These are phyloP conservation scores for Fusarium denticulatum DNA, from an alignment of 2,329 filamentous ascomycete species.

Conservation along the genomic window DNA sequence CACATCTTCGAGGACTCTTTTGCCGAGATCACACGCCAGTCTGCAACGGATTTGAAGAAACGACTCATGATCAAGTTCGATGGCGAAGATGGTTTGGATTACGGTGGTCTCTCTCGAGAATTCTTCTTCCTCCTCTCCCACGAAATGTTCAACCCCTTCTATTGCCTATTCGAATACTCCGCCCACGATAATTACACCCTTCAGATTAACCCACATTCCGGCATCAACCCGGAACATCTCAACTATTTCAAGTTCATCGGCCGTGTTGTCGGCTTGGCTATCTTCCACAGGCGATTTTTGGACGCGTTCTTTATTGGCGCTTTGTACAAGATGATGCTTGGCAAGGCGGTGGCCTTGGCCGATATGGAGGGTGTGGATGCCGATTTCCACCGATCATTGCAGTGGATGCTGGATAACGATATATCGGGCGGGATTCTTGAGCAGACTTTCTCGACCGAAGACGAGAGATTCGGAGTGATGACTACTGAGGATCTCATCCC, in stretches of 20 bases:
- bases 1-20: slow-evolving; percentile 99
- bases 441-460: slow-evolving; percentile 95
- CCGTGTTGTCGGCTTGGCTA: slow-evolving; percentile 93
- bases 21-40: slow-evolving; percentile 97
- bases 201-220: slow-evolving; percentile 99
- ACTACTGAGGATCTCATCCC: slow-evolving; percentile 95
- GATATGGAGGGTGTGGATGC: slow-evolving; percentile 99
- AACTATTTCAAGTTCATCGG: slow-evolving; percentile 99
- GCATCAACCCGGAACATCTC: slow-evolving; percentile 98
- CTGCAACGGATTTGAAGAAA: slow-evolving; percentile 96
- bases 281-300: slow-evolving; percentile 97
- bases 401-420: slow-evolving; percentile 98
- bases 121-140: slow-evolving; percentile 99
- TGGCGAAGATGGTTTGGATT: slow-evolving; percentile 96
- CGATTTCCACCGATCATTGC: slow-evolving; percentile 94
- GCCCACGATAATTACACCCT: slow-evolving; percentile 99
- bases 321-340: slow-evolving; percentile 98
- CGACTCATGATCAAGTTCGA: slow-evolving; percentile 99
- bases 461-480: slow-evolving; percentile 95
- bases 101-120: slow-evolving; percentile 95
- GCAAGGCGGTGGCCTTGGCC: slow-evolving; percentile 88
- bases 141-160: slow-evolving; percentile 99
- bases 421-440: slow-evolving; percentile 92
- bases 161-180: slow-evolving; percentile 99
- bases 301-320: slow-evolving; percentile 99